Base-by-base conservation (phyloP, 148 eudicot genomes). In the Heliosperma pusillum region DNA sequence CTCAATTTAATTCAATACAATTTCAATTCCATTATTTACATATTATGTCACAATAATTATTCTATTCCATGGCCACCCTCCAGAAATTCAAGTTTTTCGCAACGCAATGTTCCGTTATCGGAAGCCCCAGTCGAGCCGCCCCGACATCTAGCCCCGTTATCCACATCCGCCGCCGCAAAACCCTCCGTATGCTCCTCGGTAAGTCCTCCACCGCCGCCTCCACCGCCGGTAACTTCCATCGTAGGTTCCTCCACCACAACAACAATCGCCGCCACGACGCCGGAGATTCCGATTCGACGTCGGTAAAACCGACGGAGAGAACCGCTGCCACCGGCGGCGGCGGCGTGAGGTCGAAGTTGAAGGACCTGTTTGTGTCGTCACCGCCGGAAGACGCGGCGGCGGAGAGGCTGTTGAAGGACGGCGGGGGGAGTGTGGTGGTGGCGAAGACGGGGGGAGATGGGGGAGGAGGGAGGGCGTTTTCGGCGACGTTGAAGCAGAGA, bases 141-240 rank as follows among this genome's bases (percentile, higher is more conserved):
- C 97, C 98, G 0, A 83, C 97, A 0, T 70, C 95, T 2, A 91
- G 97, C 62, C 98, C 98, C 0, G 89, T 91, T 20, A 80, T 94
- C 69, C 97, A 90, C 78, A 93, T 94, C 86, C 98, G 98, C 86
- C 97, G 98, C 59, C 89, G 98, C 17, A 91, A 82, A 75, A 91
- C 97, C 42, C 97, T 94, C 61, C 88, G 97, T 2, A 94, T 94
- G 98, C 82, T 94, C 22, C 93, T 94, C 79, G 66, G 86, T 66
- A 85, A 90, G 17, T 21, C 72, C 76, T 65, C 65, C 26, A 47
- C 76, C 76, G 66, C 65, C 27, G 58, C 76, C 3, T 40, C 55
- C 3, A 69, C 26, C 66, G 67, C 66, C 72, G 56, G 79, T 52
- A 47, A 67, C 25, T 75, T 77, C 29, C 73, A 74, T 47, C 83